Base-by-base conservation (phyloP, 306 rosid species). In the Glycine tomentella region DNA sequence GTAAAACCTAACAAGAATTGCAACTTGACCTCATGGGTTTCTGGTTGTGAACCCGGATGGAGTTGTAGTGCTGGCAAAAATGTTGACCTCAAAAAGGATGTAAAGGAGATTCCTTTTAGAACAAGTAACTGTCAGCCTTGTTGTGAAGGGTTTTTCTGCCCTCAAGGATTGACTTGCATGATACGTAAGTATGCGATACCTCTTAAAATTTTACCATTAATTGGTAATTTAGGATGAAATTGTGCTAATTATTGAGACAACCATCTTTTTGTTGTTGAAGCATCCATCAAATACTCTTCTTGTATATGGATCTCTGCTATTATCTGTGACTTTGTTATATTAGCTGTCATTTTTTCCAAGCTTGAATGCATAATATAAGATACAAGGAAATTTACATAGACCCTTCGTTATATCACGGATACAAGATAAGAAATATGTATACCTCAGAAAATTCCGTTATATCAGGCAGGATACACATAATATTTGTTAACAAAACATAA, bases 41-140 rank as follows among this genome's bases (percentile, higher is more conserved):
- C 88, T 46, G 97, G 97, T 79, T 89, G 96, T 53, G 96, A 93
- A 75, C 94, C 96, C 77, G 96, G 96, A 71, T 93, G 97, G 97
- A 85, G 96, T 78, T 93, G 97, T 80, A 87, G 89, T 81, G 65
- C 81, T 3, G 74, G 50, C 65, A 25, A 80, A 9, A 82, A n/a
- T 44, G 61, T 89, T 83, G 91, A 89, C 68, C 85, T 91, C 6
- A 87, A 86, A 76, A 72, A 75, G 33, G 82, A 77, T 7, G 11
- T 46, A 42, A 65, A 57, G 25, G 85, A 72, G 0, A 55, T 87
- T 45, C 97, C 97, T 72, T 15, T 33, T 49, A 91, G 96, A 84
- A 83, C 42, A 15, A n/a, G 34, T 0, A 75, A 87, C 6, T 92
- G 95, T 44, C 85, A 84, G 76, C 90, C 97, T 79, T 92, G 97